A percentile compares a stretch with the other conserved stretches of the same genome.
These are phyloP conservation scores for Megacollybia marginata DNA, from an alignment of 768 basidiomycete species.

Conservation along the genomic window DNA sequence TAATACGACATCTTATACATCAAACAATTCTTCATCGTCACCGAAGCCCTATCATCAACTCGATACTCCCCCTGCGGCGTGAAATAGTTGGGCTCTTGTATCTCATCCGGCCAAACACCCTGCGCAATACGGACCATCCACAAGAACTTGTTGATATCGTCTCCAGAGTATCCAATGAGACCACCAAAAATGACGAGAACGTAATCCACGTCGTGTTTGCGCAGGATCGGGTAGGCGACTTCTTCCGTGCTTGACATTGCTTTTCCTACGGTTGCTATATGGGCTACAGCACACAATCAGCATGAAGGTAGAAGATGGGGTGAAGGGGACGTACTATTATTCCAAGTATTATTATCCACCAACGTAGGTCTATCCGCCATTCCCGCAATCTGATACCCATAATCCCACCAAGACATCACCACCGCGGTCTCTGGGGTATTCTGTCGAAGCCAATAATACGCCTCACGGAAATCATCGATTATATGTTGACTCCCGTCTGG, in stretches of 20 bases:
- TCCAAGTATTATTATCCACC: conserved; percentile 99
- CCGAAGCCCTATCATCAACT: conserved; percentile 77
- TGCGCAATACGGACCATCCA: conserved; percentile 98
- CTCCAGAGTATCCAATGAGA: conserved; percentile 92
- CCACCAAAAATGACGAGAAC: conserved; percentile 97
- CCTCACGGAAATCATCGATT: conserved; percentile 99
- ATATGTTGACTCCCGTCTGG: conserved; percentile 87
- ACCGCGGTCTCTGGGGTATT: conserved; percentile 91
- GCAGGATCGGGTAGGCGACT: conserved; percentile 92
- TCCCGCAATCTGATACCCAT: conserved; percentile 98
- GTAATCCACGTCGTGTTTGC: conserved; percentile 97
- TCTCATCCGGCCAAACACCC: conserved; percentile 97
- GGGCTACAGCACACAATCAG: conserved; percentile 42
- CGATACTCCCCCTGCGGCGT: conserved; percentile 89
- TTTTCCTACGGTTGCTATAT: conserved; percentile 98
- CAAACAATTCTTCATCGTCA: conserved; percentile 88
- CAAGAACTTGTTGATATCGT: conserved; percentile 99
- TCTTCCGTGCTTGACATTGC: conserved; percentile 95
- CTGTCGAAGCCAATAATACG: conserved; percentile 97
- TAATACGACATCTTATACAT: conserved; percentile 99
- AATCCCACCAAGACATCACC: conserved; percentile 99
- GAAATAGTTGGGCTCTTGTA: conserved; percentile 93
- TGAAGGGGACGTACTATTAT: conserved; percentile 73
- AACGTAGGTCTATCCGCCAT: conserved; percentile 96
- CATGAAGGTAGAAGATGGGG: conserved; percentile 1